phyloP scores from a whole-genome alignment of 1,284 basidiomycete species.

The Marasmius tenuissimus region DNA sequence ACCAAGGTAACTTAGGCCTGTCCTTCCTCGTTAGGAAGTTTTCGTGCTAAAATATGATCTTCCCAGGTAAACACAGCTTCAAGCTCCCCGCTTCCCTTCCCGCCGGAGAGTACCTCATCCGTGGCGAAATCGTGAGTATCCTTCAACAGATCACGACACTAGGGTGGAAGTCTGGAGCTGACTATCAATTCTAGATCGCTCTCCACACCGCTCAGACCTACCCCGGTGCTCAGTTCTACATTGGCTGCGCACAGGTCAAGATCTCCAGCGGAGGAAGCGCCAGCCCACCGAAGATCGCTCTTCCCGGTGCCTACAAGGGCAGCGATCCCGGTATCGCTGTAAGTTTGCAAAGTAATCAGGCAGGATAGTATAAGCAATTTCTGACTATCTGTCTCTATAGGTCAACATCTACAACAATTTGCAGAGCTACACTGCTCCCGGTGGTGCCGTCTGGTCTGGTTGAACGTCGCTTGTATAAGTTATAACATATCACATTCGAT shows the following conservation, averaged over 20 bases:
- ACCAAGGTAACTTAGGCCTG: conserved; percentile 27
- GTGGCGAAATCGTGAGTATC: not conserved
- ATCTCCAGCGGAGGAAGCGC: conserved; percentile 44
- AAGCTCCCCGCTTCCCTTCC: not conserved
- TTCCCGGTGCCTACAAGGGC: conserved; percentile 45
- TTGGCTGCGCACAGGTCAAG: conserved; percentile 42
- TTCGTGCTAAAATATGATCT: not conserved
- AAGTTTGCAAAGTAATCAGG: conserved; percentile 9
- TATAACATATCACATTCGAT: not conserved
- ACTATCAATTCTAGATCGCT: conserved; percentile 24
- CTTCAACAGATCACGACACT: too few species aligned
- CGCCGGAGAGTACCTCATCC: conserved; percentile 5
- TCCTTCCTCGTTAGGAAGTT: not conserved
- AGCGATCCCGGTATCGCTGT: conserved; percentile 50
- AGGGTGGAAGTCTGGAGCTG: not conserved
- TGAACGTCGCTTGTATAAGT: conserved; percentile 18
- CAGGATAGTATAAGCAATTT: not conserved
- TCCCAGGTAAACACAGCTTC: conserved; percentile 1
- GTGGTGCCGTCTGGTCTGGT: conserved; percentile 35
- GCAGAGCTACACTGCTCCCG: conserved; percentile 40
- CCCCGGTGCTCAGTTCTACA: conserved; percentile 38
- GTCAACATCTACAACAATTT: conserved; percentile 54
- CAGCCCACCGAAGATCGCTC: conserved; percentile 44
- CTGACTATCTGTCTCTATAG: conserved; percentile 16
- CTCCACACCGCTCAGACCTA: conserved; percentile 32